These are phyloP conservation scores for Marasmius fiardii DNA, from an alignment of 1,284 basidiomycete species.

Conservation along the genomic window DNA sequence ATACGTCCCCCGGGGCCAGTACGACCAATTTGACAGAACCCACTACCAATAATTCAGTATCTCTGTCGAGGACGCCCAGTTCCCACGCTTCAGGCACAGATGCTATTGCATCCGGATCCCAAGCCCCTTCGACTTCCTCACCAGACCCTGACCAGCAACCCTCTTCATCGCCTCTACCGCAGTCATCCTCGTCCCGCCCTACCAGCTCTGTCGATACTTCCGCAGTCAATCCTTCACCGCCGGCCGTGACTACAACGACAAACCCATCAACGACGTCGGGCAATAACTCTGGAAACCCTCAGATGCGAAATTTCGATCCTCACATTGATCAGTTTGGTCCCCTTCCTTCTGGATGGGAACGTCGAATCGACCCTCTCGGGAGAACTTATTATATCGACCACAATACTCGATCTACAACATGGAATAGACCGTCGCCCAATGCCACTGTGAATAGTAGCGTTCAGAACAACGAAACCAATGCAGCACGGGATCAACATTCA, in stretches of 20 bases:
- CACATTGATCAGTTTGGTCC: slow-evolving; percentile 83
- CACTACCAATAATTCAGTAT: slow-evolving; percentile 26
- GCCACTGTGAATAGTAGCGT: slow-evolving; percentile 50
- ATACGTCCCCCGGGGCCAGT: slow-evolving; percentile 46
- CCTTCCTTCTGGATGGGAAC: slow-evolving; percentile 87
- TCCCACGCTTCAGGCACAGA: slow-evolving; percentile 43
- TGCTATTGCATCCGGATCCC: slow-evolving; percentile 37
- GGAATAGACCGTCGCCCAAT: slow-evolving; percentile 72
- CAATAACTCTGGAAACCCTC: slow-evolving; percentile 29
- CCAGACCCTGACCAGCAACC: slow-evolving; percentile 31
- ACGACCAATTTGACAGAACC: slow-evolving; percentile 41
- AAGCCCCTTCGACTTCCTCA: slow-evolving; percentile 29
- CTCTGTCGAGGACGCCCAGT: slow-evolving; percentile 52
- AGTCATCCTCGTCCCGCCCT: slow-evolving; percentile 28
- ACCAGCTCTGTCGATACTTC: slow-evolving; percentile 27
- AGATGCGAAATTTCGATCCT: slow-evolving; percentile 79
- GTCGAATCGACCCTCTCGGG: slow-evolving; percentile 88
- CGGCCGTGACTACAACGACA: slow-evolving; percentile 26
- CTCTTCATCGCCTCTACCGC: slow-evolving; percentile 19
- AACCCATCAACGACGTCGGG: slow-evolving; percentile 23
- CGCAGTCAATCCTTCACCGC: slow-evolving; percentile 23
- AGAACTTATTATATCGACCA: slow-evolving; percentile 93
- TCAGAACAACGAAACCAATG: slow-evolving; percentile 61
- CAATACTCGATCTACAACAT: slow-evolving; percentile 91
- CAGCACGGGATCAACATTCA: slow-evolving; percentile 75